These are phyloP conservation scores for Cucurbita ficifolia DNA, from an alignment of 306 rosid genomes.

Conservation along the genomic window DNA sequence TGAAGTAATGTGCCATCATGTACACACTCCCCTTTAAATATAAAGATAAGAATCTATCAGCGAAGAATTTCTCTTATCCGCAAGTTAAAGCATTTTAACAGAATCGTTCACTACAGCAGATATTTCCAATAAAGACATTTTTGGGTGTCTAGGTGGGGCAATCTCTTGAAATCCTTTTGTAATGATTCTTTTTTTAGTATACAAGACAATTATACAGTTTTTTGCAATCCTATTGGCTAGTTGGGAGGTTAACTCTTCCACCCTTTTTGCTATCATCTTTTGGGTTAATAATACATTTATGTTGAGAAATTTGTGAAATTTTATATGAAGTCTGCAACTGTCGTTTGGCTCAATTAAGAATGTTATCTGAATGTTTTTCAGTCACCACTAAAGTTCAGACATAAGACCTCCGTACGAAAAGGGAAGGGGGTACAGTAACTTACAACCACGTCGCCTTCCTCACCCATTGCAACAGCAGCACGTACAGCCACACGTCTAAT, in stretches of 20 bases:
- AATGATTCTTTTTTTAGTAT: not conserved
- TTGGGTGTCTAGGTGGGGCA: not conserved
- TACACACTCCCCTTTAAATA: not conserved
- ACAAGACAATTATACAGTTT: not conserved
- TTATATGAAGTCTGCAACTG: not conserved
- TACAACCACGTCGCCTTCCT: conserved; percentile 95
- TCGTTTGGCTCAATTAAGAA: not conserved
- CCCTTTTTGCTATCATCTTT: not conserved
- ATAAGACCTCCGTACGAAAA: not conserved
- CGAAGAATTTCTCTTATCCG: not conserved
- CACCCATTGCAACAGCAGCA: conserved; percentile 96
- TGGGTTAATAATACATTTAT: not conserved
- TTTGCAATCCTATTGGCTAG: not conserved
- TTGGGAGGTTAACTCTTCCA: not conserved
- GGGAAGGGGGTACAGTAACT: conserved; percentile 40
- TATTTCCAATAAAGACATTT: not conserved
- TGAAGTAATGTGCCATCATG: not conserved
- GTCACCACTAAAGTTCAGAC: not conserved
- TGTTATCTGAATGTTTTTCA: not conserved
- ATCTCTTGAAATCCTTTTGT: not conserved
- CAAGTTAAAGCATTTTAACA: not conserved
- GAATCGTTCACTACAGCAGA: not conserved
- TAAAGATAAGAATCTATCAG: not conserved
- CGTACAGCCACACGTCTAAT: conserved; percentile 83
- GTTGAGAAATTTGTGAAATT: conserved; percentile 1